Base-by-base conservation (phyloP, 2,329 filamentous ascomycete genomes). In the Colletotrichum liaoningense region DNA sequence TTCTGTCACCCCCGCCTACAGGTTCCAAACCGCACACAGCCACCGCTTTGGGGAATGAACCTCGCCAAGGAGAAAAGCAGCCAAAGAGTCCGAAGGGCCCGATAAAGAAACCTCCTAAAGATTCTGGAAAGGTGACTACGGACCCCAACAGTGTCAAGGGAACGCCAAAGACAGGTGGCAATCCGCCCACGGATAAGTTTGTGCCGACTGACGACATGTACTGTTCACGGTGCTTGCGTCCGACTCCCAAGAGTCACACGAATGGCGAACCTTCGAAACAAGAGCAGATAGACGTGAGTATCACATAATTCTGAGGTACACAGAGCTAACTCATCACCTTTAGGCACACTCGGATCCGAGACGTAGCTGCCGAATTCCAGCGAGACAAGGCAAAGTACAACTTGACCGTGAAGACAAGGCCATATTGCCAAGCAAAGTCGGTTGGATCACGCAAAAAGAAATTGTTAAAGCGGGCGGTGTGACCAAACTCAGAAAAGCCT, bases 341-440 rank as follows among this genome's bases (percentile, higher is more conserved):
- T 22, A 75, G 74, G 74, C 74, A 24, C 74, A 75, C 35, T 72
- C 67, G 11, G 74, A 75, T 35, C 72, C 63, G 14, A 54, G 30
- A 8, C 62, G 72, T 35, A 75, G 74, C 63, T 75, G 74, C 16
- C 68, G 72, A 26, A 73, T 75, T 22, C 54, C 9, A 24, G 30
- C 63, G 14, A 38, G 49, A 33, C 54, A 54, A 30, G 72, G 74
- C 9, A 3, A 6, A 5, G 4, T 26, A 63, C 54, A 63, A 19
- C 26, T 42, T 33, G 46, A 42, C 26, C 19, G 2, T 9, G 24
- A 66, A 19, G 69, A 55, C 8, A 33, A 30, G 11, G 49, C 63
- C 7, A n/a, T 22, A 9, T 75, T 83, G 12, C 81, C 81, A 16
- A 83, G 83, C 72, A 78, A 77, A 42, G 81, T 79, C 19, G 81